Base-by-base conservation (phyloP, 768 basidiomycete species). In the Suillus plorans region DNA sequence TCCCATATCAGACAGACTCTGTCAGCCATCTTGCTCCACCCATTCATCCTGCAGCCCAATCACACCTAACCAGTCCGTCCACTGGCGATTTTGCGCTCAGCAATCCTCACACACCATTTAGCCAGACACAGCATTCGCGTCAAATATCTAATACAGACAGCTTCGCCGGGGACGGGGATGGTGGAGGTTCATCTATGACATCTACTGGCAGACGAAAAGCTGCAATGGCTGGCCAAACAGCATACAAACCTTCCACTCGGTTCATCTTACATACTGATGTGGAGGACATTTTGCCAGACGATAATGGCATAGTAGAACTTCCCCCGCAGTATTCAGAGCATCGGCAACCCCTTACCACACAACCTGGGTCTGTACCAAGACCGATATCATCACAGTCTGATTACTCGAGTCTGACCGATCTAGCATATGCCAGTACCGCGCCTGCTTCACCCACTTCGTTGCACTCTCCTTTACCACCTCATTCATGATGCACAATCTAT, bases 271-370 rank as follows among this genome's bases (percentile, higher is more conserved):
- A 92, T 67, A 88, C 86, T 4, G 91, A 91, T 71, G 83, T 82
- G 9, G 89, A 89, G 61, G 90, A 91, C 69, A 76, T 70, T 14
- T 45, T 77, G 12, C 78, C 84, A 8, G 79, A 79, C 61, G 81
- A 78, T 31, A 76, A 83, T 20, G 89, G 81, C 7, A 76, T 90
- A 25, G 81, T 91, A 7, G 91, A 92, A 75, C 81, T 91, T n/a
- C 91, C 91, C 34, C 90, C 90, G 18, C 86, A 86, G 72, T 92
- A 92, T 70, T 81, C 81, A 31, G 88, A 85, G 66, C 78, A 83
- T 42, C 82, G 81, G 22, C 72, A 71, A 55, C 65, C 72, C 45
- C n/a, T 18, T 49, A 28, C 44, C 45, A 56, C 4, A 28, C 37
- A 60, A 14, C 18, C 14, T 25, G 44, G n/a, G 36, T 18, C 62